A percentile compares a stretch with the other conserved stretches of the same genome.
Conservation (phyloP, 2,329 filamentous ascomycete genomes). For the Juglanconis oblonga region DNA sequence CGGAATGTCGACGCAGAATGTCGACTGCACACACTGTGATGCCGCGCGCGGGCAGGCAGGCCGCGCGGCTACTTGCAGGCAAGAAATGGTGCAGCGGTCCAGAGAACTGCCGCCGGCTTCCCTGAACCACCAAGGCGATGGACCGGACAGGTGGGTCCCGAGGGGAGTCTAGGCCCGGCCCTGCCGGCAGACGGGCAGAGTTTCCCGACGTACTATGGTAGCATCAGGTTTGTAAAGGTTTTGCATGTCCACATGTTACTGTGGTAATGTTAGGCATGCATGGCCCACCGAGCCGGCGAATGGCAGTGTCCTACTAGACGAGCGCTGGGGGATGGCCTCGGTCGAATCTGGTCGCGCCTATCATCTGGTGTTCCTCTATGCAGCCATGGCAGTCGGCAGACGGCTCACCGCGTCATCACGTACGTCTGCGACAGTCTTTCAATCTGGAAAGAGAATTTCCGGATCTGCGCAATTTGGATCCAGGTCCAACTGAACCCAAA, state of each 20-base stretch:
- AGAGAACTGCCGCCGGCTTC: neutral
- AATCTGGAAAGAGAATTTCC: conserved; percentile 7
- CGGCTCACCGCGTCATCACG: conserved; percentile 8
- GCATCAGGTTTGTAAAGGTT: neutral
- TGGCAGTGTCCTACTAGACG: neutral
- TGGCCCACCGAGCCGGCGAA: neutral
- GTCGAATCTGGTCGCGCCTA: neutral
- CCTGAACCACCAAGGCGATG: neutral
- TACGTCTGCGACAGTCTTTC: neutral
- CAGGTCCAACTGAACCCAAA: conserved; percentile 3
- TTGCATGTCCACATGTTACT: conserved; percentile 12
- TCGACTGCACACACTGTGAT: neutral
- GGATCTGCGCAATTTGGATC: conserved; percentile 8
- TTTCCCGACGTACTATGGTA: conserved; percentile 1
- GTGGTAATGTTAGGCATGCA: neutral
- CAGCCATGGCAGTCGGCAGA: neutral
- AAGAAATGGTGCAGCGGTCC: neutral
- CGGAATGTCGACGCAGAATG: neutral
- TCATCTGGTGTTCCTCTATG: neutral
- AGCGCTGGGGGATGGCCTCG: neutral
- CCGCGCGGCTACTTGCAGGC: neutral
- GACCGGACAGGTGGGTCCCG: neutral
- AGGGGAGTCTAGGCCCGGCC: neutral
- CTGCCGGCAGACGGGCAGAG: conserved; percentile 6
- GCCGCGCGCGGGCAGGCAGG: neutral